Percentiles rank a stretch among this genome's conserved stretches.
These are phyloP conservation scores for Colletotrichum echinochloae DNA, from an alignment of 2,329 filamentous ascomycete species.

Conservation along the genomic window DNA sequence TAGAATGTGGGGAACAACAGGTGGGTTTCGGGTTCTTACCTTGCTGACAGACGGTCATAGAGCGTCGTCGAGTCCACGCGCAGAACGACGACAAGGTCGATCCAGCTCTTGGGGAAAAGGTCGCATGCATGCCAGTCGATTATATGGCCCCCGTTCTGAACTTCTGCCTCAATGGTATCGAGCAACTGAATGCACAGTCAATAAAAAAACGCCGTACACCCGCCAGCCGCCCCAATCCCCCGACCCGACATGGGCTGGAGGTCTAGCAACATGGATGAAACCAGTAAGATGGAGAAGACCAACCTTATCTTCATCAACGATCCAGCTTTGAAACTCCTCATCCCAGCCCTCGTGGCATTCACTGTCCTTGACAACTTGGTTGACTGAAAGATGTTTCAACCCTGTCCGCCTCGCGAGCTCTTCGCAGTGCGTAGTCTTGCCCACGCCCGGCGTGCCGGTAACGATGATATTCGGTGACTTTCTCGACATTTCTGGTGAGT, in stretches of 20 bases:
- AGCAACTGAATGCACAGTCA: slow-evolving; percentile 70
- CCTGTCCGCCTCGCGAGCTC: slow-evolving; percentile 80
- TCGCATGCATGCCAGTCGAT: slow-evolving; percentile 99
- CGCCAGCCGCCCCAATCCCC: not conserved
- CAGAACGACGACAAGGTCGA: slow-evolving; percentile 94
- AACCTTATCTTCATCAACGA: slow-evolving; percentile 97
- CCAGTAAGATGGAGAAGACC: slow-evolving; percentile 41
- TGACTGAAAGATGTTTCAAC: slow-evolving; percentile 86
- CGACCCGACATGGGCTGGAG: not conserved
- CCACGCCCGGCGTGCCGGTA: slow-evolving; percentile 94
- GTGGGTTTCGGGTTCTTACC: slow-evolving; percentile 60
- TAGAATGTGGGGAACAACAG: not conserved
- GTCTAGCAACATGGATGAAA: not conserved
- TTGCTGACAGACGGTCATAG: slow-evolving; percentile 83
- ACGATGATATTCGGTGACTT: slow-evolving; percentile 88
- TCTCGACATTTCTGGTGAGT: slow-evolving; percentile 49
- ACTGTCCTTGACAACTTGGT: slow-evolving; percentile 90
- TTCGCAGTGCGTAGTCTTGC: slow-evolving; percentile 94
- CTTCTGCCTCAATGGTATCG: slow-evolving; percentile 87
- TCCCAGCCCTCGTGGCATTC: slow-evolving; percentile 90
- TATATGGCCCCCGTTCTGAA: slow-evolving; percentile 83
- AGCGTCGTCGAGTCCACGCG: slow-evolving; percentile 82
- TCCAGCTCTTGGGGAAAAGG: slow-evolving; percentile 91
- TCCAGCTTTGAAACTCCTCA: slow-evolving; percentile 86
- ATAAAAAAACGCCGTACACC: not conserved